Conservation (phyloP, 345 rosid species). For the Eucalyptus lansdowneana region DNA sequence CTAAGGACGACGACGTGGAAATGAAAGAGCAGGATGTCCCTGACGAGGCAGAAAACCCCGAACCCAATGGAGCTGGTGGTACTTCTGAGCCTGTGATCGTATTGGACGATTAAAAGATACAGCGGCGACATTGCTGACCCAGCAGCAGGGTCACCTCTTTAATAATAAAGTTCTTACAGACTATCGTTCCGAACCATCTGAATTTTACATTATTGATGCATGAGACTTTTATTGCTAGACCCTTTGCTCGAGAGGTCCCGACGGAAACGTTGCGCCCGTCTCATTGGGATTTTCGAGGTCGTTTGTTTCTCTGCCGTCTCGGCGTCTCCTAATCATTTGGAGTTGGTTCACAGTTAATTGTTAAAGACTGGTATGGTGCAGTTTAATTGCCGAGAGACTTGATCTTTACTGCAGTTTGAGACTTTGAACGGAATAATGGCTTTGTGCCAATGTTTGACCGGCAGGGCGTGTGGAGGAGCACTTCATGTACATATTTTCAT, state of each 20-base stretch:
- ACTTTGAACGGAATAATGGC: neutral
- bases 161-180: neutral
- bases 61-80: neutral
- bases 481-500: neutral
- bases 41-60: neutral
- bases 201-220: neutral
- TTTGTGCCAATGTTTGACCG: neutral
- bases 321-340: neutral
- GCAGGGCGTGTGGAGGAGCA: neutral
- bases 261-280: neutral
- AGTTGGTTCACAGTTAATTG: neutral
- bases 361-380: neutral
- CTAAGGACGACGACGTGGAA: neutral
- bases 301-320: neutral
- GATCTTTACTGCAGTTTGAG: neutral
- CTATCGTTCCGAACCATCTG: neutral
- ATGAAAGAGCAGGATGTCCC: neutral
- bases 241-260: neutral
- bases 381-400: neutral
- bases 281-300: neutral
- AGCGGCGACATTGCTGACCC: neutral
- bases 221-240: neutral
- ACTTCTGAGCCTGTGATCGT: conserved; percentile 4
- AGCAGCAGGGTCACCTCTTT: neutral
- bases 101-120: conserved; percentile 20